Base-by-base conservation (phyloP, 2,329 filamentous ascomycete genomes). In the Cryphonectria parasitica region DNA sequence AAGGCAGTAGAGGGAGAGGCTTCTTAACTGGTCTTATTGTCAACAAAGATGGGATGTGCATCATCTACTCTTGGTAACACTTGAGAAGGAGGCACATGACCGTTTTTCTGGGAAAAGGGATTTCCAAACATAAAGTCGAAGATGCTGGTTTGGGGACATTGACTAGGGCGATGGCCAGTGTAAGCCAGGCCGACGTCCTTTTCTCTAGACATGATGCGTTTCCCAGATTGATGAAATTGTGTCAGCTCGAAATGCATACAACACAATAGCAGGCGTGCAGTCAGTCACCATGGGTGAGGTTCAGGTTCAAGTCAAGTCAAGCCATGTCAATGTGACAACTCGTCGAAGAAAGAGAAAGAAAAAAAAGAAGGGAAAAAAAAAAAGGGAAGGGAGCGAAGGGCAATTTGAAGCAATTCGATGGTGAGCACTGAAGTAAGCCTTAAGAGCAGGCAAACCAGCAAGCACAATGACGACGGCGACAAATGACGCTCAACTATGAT, bases 111-210 rank as follows among this genome's bases (percentile, higher is more conserved):
- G 36, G 76, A 71, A 49, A 83, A 83, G 0, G 82, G 81, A 62
- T 80, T 78, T 70, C 78, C 77, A 68, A 82, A 80, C 22, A 78
- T 66, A 69, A 77, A 83, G 68, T 81, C 77, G 70, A 82, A 83
- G 66, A 77, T 71, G 61, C 80, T 82, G 25, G 61, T 60, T 4
- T 70, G 66, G 19, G 77, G 76, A n/a, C 78, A 66, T 34, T 73
- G 68, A 43, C 74, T 73, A 1, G 75, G 71, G 0, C 74, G 71
- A n/a, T 70, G 66, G 49, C 76, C 76, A 13, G 74, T 69, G 49
- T 75, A 75, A 34, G 76, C 74, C 68, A 73, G 56, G 8, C 49
- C 67, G 34, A 68, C 56, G 19, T 49, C 36, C 4, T 25, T 54
- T 1, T 36, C 56, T 13, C 58, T 28, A 28, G 69, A 45, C 69